phyloP scores from a whole-genome alignment of 2,329 filamentous ascomycete genomes.

The Xylariaceae sp. region DNA sequence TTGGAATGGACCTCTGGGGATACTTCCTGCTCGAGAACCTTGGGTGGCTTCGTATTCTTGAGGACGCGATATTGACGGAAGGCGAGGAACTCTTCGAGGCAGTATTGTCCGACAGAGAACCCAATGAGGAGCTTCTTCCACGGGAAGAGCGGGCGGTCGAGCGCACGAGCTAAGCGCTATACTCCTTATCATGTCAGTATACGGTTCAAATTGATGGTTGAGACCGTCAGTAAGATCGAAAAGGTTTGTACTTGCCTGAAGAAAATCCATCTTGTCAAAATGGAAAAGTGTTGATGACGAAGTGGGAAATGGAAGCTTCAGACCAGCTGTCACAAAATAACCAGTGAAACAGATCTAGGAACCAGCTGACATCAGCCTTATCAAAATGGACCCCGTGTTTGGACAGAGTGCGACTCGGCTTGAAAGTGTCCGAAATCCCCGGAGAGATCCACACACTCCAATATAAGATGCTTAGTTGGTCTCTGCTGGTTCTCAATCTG shows the following conservation, averaged over 20 bases:
- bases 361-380: no score
- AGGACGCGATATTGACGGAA: constrained; percentile 86
- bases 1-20: constrained; percentile 90
- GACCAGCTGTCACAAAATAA: no score
- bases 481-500: no score
- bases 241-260: constrained; percentile 28
- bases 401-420: no score
- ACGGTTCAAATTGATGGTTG: not conserved
- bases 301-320: no score
- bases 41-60: constrained; percentile 73
- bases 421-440: no score
- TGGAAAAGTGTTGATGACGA: constrained; percentile 15
- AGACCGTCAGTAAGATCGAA: not conserved
- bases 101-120: constrained; percentile 87
- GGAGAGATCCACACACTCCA: no score
- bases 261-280: constrained; percentile 31
- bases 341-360: no score
- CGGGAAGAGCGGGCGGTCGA: constrained; percentile 89
- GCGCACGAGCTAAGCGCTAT: constrained; percentile 72
- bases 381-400: no score
- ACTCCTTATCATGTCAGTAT: constrained; percentile 16
- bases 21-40: constrained; percentile 84
- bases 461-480: no score
- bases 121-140: constrained; percentile 97
- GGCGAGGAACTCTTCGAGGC: constrained; percentile 85